Evolutionary conservation across 306 rosid species (phyloP), one percentile per base, ranked within the genome.

Genomic region (Sesbania bispinosa): DNA sequence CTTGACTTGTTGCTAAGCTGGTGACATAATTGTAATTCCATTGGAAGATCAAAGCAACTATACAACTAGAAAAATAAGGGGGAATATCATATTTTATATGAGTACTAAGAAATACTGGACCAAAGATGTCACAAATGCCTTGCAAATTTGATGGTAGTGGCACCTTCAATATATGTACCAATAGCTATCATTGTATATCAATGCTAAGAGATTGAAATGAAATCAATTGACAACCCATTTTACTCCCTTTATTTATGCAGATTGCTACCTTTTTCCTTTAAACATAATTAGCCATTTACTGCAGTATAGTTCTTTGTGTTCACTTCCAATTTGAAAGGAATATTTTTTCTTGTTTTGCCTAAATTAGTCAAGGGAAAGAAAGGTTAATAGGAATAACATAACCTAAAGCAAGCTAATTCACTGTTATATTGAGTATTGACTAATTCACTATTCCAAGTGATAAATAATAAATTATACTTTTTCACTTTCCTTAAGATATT

Each of bases 91-190:
- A 4, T 1, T 18, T 54, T 55, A n/a, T n/a, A n/a, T n/a, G n/a
- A n/a, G n/a, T n/a, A n/a, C n/a, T n/a, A n/a, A n/a, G n/a, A n/a
- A n/a, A n/a, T n/a, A n/a, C n/a, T 33, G 16, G 65, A 14, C 14
- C 10, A 15, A 13, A 14, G 65, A 58, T 10, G 50, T 38, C 21
- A 41, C 53, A 62, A 23, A 63, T 71, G 39, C 32, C 27, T 63
- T 20, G 18, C 2, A 16, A 59, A 27, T 20, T 16, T 20, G 8
- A 23, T 67, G 67, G 38, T 38, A 38, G 62, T 32, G 84, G 67
- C 71, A 32, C 21, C 24, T 53, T 75, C 48, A 46, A 35, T n/a
- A 18, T 38, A 51, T 75, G 75, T 60, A 27, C 14, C 10, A 24
- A n/a, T n/a, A n/a, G n/a, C n/a, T n/a, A n/a, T n/a, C 29, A 26